Conservation (phyloP, 164 flowering plant species). For the Chimonanthus salicifolius region DNA sequence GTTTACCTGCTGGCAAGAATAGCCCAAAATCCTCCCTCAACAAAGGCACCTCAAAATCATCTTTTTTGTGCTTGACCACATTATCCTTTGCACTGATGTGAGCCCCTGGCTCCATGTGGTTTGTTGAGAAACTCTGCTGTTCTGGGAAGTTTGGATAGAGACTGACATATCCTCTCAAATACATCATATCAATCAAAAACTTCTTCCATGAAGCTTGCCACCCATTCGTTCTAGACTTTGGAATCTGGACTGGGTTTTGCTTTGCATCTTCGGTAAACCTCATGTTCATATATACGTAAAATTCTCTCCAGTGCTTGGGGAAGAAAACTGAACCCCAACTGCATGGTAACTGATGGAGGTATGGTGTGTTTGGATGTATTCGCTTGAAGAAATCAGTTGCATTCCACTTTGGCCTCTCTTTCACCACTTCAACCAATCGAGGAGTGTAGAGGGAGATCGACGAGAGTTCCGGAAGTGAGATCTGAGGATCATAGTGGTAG, state of each 20-base stretch:
- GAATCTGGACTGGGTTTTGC: slow-evolving; percentile 88
- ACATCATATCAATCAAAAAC: slow-evolving; percentile 95
- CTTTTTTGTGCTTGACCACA: slow-evolving; percentile 59
- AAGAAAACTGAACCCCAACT: slow-evolving; percentile 99
- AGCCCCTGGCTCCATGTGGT: slow-evolving; percentile 98
- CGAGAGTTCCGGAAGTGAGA: slow-evolving; percentile 82
- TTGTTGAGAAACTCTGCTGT: slow-evolving; percentile 90
- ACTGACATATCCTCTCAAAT: slow-evolving; percentile 82
- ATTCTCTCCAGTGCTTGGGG: slow-evolving; percentile 97
- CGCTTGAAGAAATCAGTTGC: slow-evolving; percentile 74
- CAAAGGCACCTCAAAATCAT: slow-evolving; percentile 79
- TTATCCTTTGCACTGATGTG: slow-evolving; percentile 87
- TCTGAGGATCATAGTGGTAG: slow-evolving; percentile 87
- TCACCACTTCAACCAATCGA: slow-evolving; percentile 77
- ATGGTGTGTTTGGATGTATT: slow-evolving; percentile 92
- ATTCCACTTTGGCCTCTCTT: slow-evolving; percentile 93
- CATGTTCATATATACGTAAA: slow-evolving; percentile 96
- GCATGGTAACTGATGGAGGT: slow-evolving; percentile 95
- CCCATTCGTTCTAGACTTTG: slow-evolving; percentile 87
- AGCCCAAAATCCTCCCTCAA: slow-evolving; percentile 52
- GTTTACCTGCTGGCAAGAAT: slow-evolving; percentile 56
- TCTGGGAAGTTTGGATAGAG: slow-evolving; percentile 92
- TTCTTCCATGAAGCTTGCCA: slow-evolving; percentile 99
- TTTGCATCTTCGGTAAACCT: slow-evolving; percentile 88
- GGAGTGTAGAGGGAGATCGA: slow-evolving; percentile 93